Percentiles rank a stretch among this genome's conserved stretches.
phyloP scores from a whole-genome alignment of 441 rosid genomes.

The Francoa sonchifolia region DNA sequence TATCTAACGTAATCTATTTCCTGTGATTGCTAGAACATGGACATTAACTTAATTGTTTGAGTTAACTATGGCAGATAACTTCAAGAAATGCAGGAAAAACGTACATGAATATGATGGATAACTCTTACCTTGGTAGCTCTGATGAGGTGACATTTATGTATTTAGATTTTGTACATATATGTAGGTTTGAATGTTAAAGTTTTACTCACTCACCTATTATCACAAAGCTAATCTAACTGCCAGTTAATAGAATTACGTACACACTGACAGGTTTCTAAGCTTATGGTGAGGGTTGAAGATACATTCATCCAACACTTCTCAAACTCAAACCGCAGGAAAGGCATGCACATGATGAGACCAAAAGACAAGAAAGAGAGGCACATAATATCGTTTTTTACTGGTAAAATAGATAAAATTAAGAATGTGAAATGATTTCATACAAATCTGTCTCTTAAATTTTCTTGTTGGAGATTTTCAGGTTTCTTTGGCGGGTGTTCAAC shows the following conservation, averaged over 20 bases:
- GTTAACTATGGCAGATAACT: slow-evolving; percentile 51
- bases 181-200: too few species aligned
- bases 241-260: not conserved
- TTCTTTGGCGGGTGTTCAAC: not conserved
- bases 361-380: slow-evolving; percentile 25
- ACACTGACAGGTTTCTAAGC: slow-evolving; percentile 19
- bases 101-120: slow-evolving; percentile 57
- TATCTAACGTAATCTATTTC: too few species aligned
- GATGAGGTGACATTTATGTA: too few species aligned
- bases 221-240: too few species aligned
- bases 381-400: slow-evolving; percentile 21
- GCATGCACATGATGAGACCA: slow-evolving; percentile 28
- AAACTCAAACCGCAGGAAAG: slow-evolving; percentile 24
- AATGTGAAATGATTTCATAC: too few species aligned
- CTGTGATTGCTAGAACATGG: too few species aligned
- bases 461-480: not conserved
- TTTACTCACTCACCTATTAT: too few species aligned
- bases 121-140: slow-evolving; percentile 50
- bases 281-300: slow-evolving; percentile 40
- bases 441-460: too few species aligned
- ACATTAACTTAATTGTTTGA: too few species aligned
- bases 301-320: slow-evolving; percentile 35
- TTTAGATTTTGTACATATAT: too few species aligned
- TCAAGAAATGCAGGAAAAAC: slow-evolving; percentile 44
- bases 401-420: slow-evolving; percentile 8